Evolutionary conservation across 192 early-diverging fungal species (phyloP).

Genomic region (Geranomyces michiganensis): DNA sequence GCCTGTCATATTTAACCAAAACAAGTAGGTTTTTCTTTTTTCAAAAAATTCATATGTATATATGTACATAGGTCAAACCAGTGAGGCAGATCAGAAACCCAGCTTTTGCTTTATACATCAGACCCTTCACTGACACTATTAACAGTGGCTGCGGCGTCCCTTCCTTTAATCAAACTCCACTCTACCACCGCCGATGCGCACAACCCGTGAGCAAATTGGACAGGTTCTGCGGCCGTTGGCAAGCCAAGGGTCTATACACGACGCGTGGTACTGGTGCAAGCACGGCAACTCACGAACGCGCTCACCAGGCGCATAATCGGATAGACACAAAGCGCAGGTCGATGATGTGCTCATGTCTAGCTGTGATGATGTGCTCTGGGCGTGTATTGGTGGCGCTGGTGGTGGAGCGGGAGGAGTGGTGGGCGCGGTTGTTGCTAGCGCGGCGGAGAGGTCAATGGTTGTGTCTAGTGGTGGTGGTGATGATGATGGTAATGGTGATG

Average conservation of each 20-base stretch:
- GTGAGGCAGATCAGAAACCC: no score
- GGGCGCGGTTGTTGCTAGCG: background rate
- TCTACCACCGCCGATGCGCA: background rate
- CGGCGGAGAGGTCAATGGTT: background rate
- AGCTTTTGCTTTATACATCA: no score
- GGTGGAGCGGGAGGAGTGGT: background rate
- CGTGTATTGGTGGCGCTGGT: no score
- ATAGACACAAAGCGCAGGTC: conserved; percentile 68
- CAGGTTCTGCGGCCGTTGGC: conserved; percentile 1
- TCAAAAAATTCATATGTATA: no score
- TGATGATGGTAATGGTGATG: background rate
- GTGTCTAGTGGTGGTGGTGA: background rate
- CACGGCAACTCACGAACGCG: conserved; percentile 63
- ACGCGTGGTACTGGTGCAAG: conserved; percentile 62
- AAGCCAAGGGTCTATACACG: conserved; percentile 65
- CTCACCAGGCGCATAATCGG: conserved; percentile 68
- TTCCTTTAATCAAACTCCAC: no score
- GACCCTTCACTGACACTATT: no score
- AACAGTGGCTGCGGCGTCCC: no score
- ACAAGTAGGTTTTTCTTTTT: no score
- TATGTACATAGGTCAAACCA: no score
- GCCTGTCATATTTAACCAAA: no score
- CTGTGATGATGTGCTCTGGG: no score
- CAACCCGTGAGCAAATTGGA: conserved; percentile 15
- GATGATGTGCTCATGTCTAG: background rate